Conservation (phyloP, 2,329 filamentous ascomycete genomes). For the Clonostachys sp. region DNA sequence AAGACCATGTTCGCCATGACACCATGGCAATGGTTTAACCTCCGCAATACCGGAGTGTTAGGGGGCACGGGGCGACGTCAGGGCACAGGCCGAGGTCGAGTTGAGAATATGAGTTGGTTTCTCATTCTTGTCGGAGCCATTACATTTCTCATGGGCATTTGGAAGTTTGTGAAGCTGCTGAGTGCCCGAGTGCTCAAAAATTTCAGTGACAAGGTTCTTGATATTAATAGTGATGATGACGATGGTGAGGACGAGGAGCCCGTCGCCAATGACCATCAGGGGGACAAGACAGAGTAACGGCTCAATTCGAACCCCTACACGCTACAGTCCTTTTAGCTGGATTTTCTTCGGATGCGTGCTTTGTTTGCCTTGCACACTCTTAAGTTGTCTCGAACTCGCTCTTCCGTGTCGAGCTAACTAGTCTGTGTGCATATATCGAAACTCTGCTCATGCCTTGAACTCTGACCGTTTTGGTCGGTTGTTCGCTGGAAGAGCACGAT, state of each 20-base stretch:
- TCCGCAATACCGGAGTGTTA: constrained; percentile 57
- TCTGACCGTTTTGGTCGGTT: constrained; percentile 45
- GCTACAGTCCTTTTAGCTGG: no score
- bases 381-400: constrained; percentile 84
- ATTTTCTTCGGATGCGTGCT: constrained; percentile 2
- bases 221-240: constrained; percentile 62
- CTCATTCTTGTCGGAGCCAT: constrained; percentile 75
- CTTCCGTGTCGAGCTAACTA: constrained; percentile 86
- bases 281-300: constrained; percentile 16
- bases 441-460: constrained; percentile 34
- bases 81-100: constrained; percentile 69
- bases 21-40: constrained; percentile 73
- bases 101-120: constrained; percentile 74
- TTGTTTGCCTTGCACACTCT: constrained; percentile 69
- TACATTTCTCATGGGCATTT: constrained; percentile 80
- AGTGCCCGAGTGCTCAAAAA: constrained; percentile 69
- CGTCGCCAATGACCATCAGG: constrained; percentile 9
- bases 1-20: constrained; percentile 74
- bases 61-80: constrained; percentile 46
- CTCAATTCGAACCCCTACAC: no score
- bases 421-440: constrained; percentile 89
- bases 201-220: constrained; percentile 75
- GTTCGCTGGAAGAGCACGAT: constrained; percentile 19
- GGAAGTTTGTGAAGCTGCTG: constrained; percentile 73
- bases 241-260: constrained; percentile 50